A percentile compares a stretch with the other conserved stretches of the same genome.
phyloP scores from a whole-genome alignment of 1,284 basidiomycete genomes.

The Sanghuangporus weigelae region DNA sequence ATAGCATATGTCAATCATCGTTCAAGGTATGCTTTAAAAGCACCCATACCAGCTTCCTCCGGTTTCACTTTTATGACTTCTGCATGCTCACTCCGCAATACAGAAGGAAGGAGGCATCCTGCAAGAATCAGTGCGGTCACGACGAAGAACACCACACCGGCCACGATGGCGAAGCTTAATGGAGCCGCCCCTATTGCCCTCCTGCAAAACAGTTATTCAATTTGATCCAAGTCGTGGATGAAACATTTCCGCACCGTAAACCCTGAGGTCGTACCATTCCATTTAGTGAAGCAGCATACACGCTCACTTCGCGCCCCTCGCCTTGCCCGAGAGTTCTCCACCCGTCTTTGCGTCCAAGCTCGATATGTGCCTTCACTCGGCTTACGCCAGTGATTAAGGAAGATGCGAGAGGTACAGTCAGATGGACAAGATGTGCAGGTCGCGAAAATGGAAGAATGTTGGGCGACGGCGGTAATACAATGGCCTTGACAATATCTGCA shows the following conservation, averaged over 20 bases:
- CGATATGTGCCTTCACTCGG: constrained; percentile 46
- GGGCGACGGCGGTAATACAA: constrained; percentile 43
- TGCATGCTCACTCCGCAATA: not conserved
- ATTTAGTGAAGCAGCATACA: constrained; percentile 51
- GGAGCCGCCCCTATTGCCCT: constrained; percentile 69
- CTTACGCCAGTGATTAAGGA: constrained; percentile 46
- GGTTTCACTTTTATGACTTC: not conserved
- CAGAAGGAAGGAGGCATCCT: constrained; percentile 18
- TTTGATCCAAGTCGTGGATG: not conserved
- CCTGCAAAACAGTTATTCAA: constrained; percentile 31
- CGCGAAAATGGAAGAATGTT: constrained; percentile 31
- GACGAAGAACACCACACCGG: constrained; percentile 42
- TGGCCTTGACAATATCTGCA: constrained; percentile 38
- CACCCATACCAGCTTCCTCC: not conserved
- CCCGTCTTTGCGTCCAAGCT: constrained; percentile 61
- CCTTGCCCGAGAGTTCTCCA: constrained; percentile 66
- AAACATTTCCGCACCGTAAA: constrained; percentile 45
- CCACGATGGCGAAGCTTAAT: constrained; percentile 40
- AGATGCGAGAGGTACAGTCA: constrained; percentile 50
- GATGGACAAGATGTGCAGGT: constrained; percentile 35
- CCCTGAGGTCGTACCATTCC: constrained; percentile 61
- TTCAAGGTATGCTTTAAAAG: not conserved
- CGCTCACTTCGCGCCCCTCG: constrained; percentile 63
- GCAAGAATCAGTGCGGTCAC: constrained; percentile 30
- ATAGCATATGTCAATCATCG: not conserved